Evolutionary conservation across 345 rosid species (phyloP).

Genomic region (Boechera stricta): DNA sequence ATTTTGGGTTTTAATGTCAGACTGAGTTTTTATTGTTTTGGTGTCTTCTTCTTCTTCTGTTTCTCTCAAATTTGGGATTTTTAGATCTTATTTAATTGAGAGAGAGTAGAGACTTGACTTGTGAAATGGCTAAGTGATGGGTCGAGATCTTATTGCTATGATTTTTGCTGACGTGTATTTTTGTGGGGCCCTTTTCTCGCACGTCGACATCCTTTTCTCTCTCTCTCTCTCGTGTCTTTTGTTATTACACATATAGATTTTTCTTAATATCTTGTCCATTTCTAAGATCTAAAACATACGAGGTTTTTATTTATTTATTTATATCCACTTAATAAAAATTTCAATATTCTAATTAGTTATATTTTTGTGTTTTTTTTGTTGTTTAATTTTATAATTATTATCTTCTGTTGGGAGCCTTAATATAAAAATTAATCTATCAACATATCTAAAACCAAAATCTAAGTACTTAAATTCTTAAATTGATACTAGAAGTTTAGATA

Average conservation of each 20-base stretch:
- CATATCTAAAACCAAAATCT: too few species aligned
- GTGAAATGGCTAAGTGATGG: slow-evolving; percentile 50
- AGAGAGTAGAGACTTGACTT: not conserved
- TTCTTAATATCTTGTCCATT: slow-evolving; percentile 23
- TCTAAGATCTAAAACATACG: not conserved
- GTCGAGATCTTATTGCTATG: slow-evolving; percentile 42
- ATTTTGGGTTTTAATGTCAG: slow-evolving; percentile 42
- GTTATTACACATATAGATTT: not conserved
- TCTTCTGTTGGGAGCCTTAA: too few species aligned
- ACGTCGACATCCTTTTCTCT: slow-evolving; percentile 15
- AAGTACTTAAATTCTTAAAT: too few species aligned
- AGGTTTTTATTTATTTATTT: not conserved
- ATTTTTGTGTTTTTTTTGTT: too few species aligned
- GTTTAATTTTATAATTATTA: too few species aligned
- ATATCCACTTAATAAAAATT: not conserved
- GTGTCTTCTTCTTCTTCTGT: slow-evolving; percentile 35
- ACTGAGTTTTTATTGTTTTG: slow-evolving; percentile 19
- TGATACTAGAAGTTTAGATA: too few species aligned
- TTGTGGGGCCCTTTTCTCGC: not conserved
- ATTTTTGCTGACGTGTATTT: slow-evolving; percentile 33
- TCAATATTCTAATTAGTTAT: too few species aligned
- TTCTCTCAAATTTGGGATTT: slow-evolving; percentile 35
- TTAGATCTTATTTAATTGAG: not conserved
- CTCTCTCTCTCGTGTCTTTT: not conserved
- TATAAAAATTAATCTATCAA: too few species aligned